Percentiles rank a stretch among this genome's conserved stretches.
Evolutionary conservation across 2,329 filamentous ascomycete genomes (phyloP).

Genomic region (Fusarium continuum): DNA sequence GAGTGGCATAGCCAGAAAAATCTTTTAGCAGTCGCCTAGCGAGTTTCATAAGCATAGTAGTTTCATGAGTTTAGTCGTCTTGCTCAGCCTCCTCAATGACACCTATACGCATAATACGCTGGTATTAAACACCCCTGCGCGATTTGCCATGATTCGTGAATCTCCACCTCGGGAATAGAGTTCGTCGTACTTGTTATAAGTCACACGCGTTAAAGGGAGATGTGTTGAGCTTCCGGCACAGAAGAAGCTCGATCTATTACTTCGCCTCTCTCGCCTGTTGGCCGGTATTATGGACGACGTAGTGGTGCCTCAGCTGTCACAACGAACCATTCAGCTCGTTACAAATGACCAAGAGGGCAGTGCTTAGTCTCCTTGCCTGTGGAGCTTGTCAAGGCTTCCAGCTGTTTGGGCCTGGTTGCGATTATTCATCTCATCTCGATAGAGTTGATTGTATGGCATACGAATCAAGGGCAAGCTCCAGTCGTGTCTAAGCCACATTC

Average conservation of each 20-base stretch:
- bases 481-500: constrained; percentile 10
- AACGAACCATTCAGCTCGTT: neutral
- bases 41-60: too few species aligned
- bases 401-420: neutral
- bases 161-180: neutral
- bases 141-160: neutral
- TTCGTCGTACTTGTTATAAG: neutral
- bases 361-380: too few species aligned
- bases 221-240: neutral
- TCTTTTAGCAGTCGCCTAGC: neutral
- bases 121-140: neutral
- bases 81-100: constrained; percentile 5
- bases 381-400: too few species aligned
- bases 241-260: neutral
- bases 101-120: neutral
- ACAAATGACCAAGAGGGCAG: neutral
- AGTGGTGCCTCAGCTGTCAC: neutral
- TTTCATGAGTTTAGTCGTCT: neutral
- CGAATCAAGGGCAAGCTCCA: neutral
- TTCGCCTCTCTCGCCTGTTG: neutral
- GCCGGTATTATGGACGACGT: neutral
- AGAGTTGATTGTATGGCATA: neutral
- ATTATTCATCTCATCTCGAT: neutral
- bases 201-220: neutral
- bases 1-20: neutral